Conservation (phyloP, 2,329 filamentous ascomycete species). For the Cytospora piceicola region DNA sequence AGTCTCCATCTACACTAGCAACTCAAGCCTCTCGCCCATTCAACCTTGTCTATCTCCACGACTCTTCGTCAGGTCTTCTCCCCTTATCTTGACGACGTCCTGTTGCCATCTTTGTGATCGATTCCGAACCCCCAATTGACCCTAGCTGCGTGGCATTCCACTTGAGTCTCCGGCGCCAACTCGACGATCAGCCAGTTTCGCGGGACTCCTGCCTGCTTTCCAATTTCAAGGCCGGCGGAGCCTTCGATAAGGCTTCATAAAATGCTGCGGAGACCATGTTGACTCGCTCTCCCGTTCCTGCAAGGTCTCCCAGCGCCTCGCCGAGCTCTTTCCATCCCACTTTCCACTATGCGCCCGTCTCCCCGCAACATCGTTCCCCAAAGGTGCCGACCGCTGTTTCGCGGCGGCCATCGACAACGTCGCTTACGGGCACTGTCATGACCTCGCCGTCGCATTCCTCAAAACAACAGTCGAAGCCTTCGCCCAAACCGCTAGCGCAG, state of each 20-base stretch:
- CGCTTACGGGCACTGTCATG: constrained; percentile 38
- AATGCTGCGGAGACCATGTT: constrained; percentile 61
- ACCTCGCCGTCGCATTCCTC: constrained; percentile 36
- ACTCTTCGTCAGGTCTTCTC: neutral
- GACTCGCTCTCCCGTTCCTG: constrained; percentile 59
- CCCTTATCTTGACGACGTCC: neutral
- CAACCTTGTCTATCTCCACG: neutral
- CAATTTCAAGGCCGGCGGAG: constrained; percentile 38
- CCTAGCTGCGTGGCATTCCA: neutral
- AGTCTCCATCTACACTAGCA: neutral
- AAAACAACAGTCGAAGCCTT: constrained; percentile 33
- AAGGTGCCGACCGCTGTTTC: constrained; percentile 47
- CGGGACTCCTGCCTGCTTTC: constrained; percentile 22
- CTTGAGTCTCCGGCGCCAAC: constrained; percentile 3
- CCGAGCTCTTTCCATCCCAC: constrained; percentile 46
- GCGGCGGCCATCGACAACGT: constrained; percentile 46
- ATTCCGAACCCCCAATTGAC: neutral
- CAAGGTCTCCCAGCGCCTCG: constrained; percentile 57
- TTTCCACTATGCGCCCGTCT: constrained; percentile 53
- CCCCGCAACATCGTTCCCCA: constrained; percentile 47
- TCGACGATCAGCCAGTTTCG: constrained; percentile 19
- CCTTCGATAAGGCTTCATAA: constrained; percentile 16
- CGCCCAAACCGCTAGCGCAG: constrained; percentile 35
- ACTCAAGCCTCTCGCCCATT: neutral
- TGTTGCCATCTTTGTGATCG: neutral